Evolutionary conservation across 2,329 filamentous ascomycete species (phyloP), one percentile per base, ranked within the genome.

Genomic region (Microcera coccophila): DNA sequence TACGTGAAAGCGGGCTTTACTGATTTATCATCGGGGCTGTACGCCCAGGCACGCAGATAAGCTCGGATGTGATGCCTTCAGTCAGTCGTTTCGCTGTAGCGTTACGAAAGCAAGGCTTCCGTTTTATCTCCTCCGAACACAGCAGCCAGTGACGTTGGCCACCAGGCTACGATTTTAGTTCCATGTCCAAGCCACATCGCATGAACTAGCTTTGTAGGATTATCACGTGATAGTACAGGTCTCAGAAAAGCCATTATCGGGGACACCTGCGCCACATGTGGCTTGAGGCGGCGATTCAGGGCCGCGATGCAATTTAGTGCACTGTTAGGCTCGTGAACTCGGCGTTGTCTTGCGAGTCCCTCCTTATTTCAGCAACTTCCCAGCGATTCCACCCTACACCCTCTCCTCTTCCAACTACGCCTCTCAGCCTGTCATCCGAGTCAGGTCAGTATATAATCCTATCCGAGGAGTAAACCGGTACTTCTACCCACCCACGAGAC

Each of bases 261-360:
- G 41, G 42, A 44, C 36, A 49, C 38, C 38, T 21, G 40, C 54
- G 54, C 54, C 54, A 60, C 57, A 35, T 57, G 57, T 60, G 57
- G 57, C 57, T 52, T 29, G 29, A 29, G 44, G 44, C 47, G 47
- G 51, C 52, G 49, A 29, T 39, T 41, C 41, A 44, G 41, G 31
- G 36, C 52, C 48, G 45, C 47, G 53, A 39, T 48, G 53, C 48
- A 55, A 55, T 47, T 47, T 56, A 59, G 57, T 58, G 51, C 48
- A 53, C 48, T 41, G 48, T 62, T 54, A 54, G 60, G 61, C 61
- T 62, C 57, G 47, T 54, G 52, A 59, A 58, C 50, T 59, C 50
- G 57, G 53, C 59, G 58, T 55, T 56, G 58, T 55, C 53, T 54
- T 55, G 57, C 49, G 53, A 59, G 51, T 58, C 58, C n/a, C 60